Percentiles rank a stretch among this genome's conserved stretches.
Evolutionary conservation across 495 filamentous ascomycete genomes (phyloP).

Genomic region (Hypomontagnella monticulosa): DNA sequence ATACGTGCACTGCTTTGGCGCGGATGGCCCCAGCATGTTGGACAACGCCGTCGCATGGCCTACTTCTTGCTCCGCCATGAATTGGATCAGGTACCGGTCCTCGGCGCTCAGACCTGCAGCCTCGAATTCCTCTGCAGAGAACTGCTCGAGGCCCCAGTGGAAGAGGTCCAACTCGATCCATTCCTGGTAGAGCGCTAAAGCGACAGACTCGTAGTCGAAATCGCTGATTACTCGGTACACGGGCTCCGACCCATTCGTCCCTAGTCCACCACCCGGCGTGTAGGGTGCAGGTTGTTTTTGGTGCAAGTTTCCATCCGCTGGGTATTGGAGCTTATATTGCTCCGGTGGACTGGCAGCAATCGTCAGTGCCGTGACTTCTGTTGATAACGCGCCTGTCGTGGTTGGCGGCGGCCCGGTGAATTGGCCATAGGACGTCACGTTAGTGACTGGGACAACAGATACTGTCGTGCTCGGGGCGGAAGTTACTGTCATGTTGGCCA

Average conservation of each 20-base stretch:
- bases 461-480: conserved; percentile 37
- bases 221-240: conserved; percentile 77
- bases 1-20: conserved; percentile 80
- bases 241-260: conserved; percentile 79
- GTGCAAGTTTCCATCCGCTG: conserved; percentile 73
- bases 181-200: conserved; percentile 80
- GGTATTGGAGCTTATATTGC: conserved; percentile 68
- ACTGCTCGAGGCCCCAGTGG: conserved; percentile 77
- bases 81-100: conserved; percentile 77
- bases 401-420: conserved; percentile 67
- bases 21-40: conserved; percentile 82
- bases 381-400: conserved; percentile 66
- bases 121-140: conserved; percentile 75
- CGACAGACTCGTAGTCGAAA: conserved; percentile 78
- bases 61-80: conserved; percentile 87
- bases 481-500: conserved; percentile 48
- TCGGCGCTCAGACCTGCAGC: conserved; percentile 71
- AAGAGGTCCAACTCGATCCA: conserved; percentile 91
- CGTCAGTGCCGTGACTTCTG: conserved; percentile 56
- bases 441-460: conserved; percentile 43
- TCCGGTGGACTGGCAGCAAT: conserved; percentile 59
- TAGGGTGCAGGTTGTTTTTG: conserved; percentile 75
- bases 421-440: conserved; percentile 62
- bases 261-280: conserved; percentile 77
- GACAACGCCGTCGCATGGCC: conserved; percentile 81